Conservation (phyloP, 2,329 filamentous ascomycete species). For the Xylaria arbuscula region DNA sequence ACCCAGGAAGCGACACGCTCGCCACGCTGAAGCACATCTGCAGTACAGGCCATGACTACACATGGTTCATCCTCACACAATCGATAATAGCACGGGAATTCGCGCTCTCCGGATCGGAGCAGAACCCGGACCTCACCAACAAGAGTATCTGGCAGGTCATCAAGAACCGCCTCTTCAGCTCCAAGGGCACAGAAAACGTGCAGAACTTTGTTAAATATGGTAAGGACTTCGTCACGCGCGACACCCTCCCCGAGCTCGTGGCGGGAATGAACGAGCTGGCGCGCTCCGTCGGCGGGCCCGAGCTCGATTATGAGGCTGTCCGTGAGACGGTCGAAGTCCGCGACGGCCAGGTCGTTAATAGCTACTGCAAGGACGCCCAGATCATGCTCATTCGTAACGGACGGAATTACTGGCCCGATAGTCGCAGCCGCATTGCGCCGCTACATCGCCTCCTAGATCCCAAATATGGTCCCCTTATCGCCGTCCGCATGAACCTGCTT, state of each 20-base stretch:
- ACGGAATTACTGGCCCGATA: slow-evolving; percentile 66
- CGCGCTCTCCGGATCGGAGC: slow-evolving; percentile 70
- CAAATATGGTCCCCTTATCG: slow-evolving; percentile 68
- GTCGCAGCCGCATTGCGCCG: slow-evolving; percentile 60
- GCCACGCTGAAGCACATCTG: slow-evolving; percentile 69
- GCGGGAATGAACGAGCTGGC: slow-evolving; percentile 69
- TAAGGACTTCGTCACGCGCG: slow-evolving; percentile 68
- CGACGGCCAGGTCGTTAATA: slow-evolving; percentile 66
- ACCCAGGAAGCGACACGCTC: slow-evolving; percentile 67
- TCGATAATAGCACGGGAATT: slow-evolving; percentile 71
- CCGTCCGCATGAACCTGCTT: slow-evolving; percentile 69
- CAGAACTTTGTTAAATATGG: slow-evolving; percentile 70
- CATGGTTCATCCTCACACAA: slow-evolving; percentile 70
- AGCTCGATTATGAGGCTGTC: slow-evolving; percentile 59
- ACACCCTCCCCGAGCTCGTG: slow-evolving; percentile 66
- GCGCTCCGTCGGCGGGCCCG: slow-evolving; percentile 57
- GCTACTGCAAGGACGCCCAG: slow-evolving; percentile 70
- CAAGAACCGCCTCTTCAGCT: slow-evolving; percentile 61
- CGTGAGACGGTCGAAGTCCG: slow-evolving; percentile 62
- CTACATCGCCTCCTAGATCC: slow-evolving; percentile 66
- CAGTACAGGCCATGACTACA: slow-evolving; percentile 70
- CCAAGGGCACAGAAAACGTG: slow-evolving; percentile 64
- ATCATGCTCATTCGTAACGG: slow-evolving; percentile 70
- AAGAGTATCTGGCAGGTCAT: slow-evolving; percentile 67
- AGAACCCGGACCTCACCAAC: slow-evolving; percentile 69